Evolutionary conservation across 345 rosid genomes (phyloP).

Genomic region (Boechera stricta): DNA sequence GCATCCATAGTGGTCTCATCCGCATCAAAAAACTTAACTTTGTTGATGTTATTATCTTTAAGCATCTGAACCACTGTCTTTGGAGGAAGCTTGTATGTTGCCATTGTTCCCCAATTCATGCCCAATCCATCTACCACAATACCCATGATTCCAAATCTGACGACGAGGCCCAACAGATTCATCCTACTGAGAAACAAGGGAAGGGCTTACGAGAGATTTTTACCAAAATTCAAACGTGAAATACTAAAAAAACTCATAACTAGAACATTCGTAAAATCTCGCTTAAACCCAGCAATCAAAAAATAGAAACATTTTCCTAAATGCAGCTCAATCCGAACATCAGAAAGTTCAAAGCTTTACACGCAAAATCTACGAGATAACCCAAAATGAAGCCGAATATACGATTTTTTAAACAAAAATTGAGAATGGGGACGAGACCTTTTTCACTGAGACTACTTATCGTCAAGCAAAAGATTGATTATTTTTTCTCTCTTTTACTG

Average conservation of each 20-base stretch:
- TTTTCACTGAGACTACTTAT: constrained; percentile 86
- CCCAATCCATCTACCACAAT: constrained; percentile 57
- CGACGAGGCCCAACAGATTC: constrained; percentile 20
- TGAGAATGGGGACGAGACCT: constrained; percentile 35
- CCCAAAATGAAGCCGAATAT: neutral
- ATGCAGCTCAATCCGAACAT: neutral
- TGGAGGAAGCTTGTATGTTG: constrained; percentile 68
- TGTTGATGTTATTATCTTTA: constrained; percentile 72
- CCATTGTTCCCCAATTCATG: constrained; percentile 89
- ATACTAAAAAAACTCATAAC: neutral
- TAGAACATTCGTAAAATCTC: constrained; percentile 18
- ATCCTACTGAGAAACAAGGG: constrained; percentile 18
- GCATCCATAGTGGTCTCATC: constrained; percentile 66
- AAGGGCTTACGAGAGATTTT: neutral
- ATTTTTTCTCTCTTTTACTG: neutral
- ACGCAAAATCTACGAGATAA: neutral
- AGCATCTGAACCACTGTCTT: constrained; percentile 72
- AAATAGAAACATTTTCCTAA: neutral
- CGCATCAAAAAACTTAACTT: constrained; percentile 88
- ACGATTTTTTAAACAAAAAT: neutral
- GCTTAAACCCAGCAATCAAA: neutral
- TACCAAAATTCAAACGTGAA: neutral
- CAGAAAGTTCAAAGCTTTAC: neutral
- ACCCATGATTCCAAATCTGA: constrained; percentile 18
- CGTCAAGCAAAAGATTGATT: constrained; percentile 31